Base-by-base conservation (phyloP, 495 filamentous ascomycete species). In the Evansstolkia leycettana region DNA sequence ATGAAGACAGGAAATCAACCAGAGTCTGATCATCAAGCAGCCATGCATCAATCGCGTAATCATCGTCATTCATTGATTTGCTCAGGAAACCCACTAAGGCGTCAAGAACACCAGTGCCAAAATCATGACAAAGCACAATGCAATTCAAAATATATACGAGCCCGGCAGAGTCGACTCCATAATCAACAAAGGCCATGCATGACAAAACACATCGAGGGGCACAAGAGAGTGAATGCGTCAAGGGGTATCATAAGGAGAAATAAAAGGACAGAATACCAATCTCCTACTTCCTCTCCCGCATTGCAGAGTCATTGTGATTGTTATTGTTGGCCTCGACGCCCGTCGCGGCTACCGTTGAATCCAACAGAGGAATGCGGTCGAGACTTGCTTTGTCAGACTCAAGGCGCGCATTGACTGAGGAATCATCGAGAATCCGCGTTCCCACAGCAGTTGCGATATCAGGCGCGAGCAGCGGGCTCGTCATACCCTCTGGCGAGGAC, bases 321-420 rank as follows among this genome's bases (percentile, higher is more conserved):
- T 17, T 26, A 16, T 23, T 37, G 6, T 36, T 30, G 13, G 7
- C 31, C 4, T 34, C 18, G 8, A 48, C 42, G 19, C 51, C 60
- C 28, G 52, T 58, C 11, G 54, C 47, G 19, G 43, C 48, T 10
- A 38, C 42, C 10, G 31, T 37, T 15, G 56, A 35, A 48, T 67
- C 64, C 23, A 67, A 49, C 27, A 55, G 54, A 13, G 61, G 64
- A 27, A 67, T 63, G 13, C 52, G 48, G 27, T 67, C 63, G 28
- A 67, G 43, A 28, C 52, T 57, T 16, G 46, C 32, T 31, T 65
- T 62, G 24, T 60, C 57, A 7, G 52, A 36, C 23, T 19, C 38
- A 11, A 17, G 43, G 13, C 31, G 36, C 13, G 36, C 20, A 1
- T 41, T 15, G 20, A 20, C 30, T 13, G 31, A 14, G 28, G 36